Evolutionary conservation across 2,329 filamentous ascomycete species (phyloP).

Genomic region (Nigrospora osmanthi): DNA sequence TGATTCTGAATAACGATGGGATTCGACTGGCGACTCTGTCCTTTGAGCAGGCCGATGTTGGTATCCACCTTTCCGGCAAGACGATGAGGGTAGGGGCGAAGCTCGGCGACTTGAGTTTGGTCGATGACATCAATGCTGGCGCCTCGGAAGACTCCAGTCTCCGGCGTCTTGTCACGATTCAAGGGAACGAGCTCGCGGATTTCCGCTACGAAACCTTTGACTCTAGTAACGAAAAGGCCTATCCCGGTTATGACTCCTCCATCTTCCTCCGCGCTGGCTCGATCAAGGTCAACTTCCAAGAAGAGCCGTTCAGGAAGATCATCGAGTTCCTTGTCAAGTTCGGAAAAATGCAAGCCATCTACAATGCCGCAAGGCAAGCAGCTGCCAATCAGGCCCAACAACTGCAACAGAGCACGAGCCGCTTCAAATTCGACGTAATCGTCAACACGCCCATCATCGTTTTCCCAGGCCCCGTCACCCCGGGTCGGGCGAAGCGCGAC

Average conservation of each 20-base stretch:
- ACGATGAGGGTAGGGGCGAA: slow-evolving; percentile 83
- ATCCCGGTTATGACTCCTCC: slow-evolving; percentile 92
- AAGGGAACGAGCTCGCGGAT: slow-evolving; percentile 91
- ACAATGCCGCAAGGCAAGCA: slow-evolving; percentile 92
- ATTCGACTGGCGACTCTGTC: slow-evolving; percentile 89
- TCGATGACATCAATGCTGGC: slow-evolving; percentile 91
- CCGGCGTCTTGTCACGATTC: slow-evolving; percentile 83
- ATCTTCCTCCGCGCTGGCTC: slow-evolving; percentile 88
- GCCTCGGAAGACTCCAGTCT: slow-evolving; percentile 74
- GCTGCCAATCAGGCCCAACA: slow-evolving; percentile 91
- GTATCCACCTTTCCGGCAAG: slow-evolving; percentile 77
- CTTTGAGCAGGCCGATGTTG: slow-evolving; percentile 85
- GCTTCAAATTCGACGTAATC: slow-evolving; percentile 88
- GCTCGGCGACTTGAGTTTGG: slow-evolving; percentile 77
- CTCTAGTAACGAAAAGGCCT: slow-evolving; percentile 56
- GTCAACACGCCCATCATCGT: slow-evolving; percentile 94
- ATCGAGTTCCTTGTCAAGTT: slow-evolving; percentile 98
- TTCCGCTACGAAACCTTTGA: slow-evolving; percentile 98
- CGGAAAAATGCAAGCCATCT: slow-evolving; percentile 98
- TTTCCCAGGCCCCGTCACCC: slow-evolving; percentile 73
- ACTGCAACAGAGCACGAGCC: slow-evolving; percentile 81
- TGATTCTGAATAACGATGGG: slow-evolving; percentile 96
- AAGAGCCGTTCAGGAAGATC: slow-evolving; percentile 96
- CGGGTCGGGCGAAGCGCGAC: slow-evolving; percentile 66
- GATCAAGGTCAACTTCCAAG: slow-evolving; percentile 92